Conservation (phyloP, 352 stramenopile genomes). For the Globisporangium viniferum region DNA sequence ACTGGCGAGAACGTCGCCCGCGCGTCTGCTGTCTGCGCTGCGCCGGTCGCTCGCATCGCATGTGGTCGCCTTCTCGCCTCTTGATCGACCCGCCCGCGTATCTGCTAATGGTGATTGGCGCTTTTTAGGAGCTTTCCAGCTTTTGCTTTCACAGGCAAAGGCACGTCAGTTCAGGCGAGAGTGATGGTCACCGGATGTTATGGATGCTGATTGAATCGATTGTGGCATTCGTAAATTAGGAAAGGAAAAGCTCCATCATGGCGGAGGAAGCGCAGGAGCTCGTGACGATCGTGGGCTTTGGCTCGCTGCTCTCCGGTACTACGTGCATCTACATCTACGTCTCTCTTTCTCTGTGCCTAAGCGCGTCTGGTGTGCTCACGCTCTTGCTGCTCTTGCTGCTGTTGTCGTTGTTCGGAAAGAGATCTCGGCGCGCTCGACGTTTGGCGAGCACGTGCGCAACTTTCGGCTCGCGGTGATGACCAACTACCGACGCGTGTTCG, state of each 20-base stretch:
- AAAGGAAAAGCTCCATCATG: background rate
- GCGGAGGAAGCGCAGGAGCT: slow-evolving; percentile 14
- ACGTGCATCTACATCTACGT: background rate
- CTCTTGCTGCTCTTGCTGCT: background rate
- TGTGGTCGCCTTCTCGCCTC: background rate
- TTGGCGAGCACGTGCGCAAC: slow-evolving; percentile 78
- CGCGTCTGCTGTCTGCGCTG: background rate
- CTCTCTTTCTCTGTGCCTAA: background rate
- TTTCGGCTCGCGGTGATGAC: slow-evolving; percentile 86
- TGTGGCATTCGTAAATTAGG: background rate
- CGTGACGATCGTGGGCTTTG: slow-evolving; percentile 89
- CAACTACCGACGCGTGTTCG: slow-evolving; percentile 89
- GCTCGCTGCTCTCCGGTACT: slow-evolving; percentile 85
- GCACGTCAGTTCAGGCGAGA: slow-evolving; percentile 3
- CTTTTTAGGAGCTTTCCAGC: background rate
- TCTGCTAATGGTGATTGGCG: background rate
- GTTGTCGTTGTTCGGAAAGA: slow-evolving; percentile 24
- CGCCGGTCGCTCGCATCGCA: slow-evolving; percentile 12
- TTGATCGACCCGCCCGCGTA: background rate
- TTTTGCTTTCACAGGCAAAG: background rate
- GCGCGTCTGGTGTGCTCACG: background rate
- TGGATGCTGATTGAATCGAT: background rate
- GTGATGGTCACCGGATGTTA: slow-evolving; percentile 3
- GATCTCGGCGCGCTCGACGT: slow-evolving; percentile 84
- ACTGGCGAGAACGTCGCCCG: background rate